Evolutionary conservation across 1,284 basidiomycete genomes (phyloP).

Genomic region (Tilletia setariae): DNA sequence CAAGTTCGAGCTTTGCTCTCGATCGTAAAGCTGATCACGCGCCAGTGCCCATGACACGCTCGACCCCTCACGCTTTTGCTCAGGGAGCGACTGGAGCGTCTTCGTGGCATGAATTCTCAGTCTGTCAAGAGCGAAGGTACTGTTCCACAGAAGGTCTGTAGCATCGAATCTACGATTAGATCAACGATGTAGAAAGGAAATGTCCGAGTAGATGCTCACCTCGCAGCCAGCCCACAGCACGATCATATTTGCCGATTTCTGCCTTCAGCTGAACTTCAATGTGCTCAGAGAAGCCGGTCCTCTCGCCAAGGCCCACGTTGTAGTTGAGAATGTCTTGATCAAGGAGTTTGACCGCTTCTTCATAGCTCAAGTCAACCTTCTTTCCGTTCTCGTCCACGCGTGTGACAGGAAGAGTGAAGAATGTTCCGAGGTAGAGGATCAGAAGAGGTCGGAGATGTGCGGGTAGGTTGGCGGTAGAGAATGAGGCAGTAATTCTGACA

Average conservation of each 20-base stretch:
- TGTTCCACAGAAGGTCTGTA: constrained; percentile 74
- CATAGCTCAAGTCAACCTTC: constrained; percentile 65
- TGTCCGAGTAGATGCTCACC: too few relatives aligned
- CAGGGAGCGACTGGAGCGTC: constrained; percentile 84
- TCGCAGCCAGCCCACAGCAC: constrained; percentile 79
- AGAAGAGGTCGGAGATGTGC: constrained; percentile 61
- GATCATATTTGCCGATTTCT: constrained; percentile 74
- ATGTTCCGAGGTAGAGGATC: constrained; percentile 75
- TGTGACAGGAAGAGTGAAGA: constrained; percentile 84
- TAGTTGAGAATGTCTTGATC: constrained; percentile 90
- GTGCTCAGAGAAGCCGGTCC: constrained; percentile 69
- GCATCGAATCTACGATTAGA: too few relatives aligned
- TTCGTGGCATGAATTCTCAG: constrained; percentile 83
- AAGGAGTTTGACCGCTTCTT: constrained; percentile 84
- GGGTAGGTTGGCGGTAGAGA: constrained; percentile 58
- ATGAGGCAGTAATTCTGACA: constrained; percentile 68
- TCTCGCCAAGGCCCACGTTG: constrained; percentile 69
- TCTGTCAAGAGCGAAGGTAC: constrained; percentile 80
- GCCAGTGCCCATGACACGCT: constrained; percentile 74
- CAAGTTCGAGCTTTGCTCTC: constrained; percentile 69
- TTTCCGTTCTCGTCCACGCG: constrained; percentile 65
- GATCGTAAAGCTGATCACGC: constrained; percentile 67
- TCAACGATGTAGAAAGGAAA: not conserved
- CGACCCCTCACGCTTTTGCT: constrained; percentile 84
- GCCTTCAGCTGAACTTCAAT: constrained; percentile 69